These are phyloP conservation scores for Laburnicola sp. DNA, from an alignment of 2,329 filamentous ascomycete species.

Conservation along the genomic window DNA sequence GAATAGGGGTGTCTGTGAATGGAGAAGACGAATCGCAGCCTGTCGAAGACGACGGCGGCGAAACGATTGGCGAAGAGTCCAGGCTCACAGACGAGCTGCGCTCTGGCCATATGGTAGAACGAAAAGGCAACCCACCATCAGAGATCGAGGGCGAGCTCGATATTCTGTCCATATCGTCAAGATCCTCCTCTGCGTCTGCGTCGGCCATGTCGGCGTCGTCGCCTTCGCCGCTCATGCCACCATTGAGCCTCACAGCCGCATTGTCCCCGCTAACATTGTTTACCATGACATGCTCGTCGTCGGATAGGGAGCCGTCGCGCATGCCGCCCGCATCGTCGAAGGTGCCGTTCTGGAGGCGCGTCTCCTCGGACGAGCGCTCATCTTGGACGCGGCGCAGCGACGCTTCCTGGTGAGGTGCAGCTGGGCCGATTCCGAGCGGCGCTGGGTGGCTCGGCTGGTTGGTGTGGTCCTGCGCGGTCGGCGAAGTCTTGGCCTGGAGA, in stretches of 20 bases:
- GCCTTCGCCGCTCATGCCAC: slow-evolving; percentile 38
- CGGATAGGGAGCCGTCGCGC: slow-evolving; percentile 59
- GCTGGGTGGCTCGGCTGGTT: slow-evolving; percentile 57
- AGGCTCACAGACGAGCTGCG: slow-evolving; percentile 50
- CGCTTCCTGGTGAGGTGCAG: slow-evolving; percentile 82
- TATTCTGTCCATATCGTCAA: slow-evolving; percentile 96
- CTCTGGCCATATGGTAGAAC: slow-evolving; percentile 43
- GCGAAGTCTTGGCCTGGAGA: slow-evolving; percentile 79
- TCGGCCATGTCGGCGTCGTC: slow-evolving; percentile 62
- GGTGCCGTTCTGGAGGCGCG: slow-evolving; percentile 61
- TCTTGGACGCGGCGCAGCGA: slow-evolving; percentile 79
- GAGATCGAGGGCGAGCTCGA: slow-evolving; percentile 98
- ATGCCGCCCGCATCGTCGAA: slow-evolving; percentile 48
- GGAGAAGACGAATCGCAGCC: slow-evolving; percentile 48
- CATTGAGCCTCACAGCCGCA: slow-evolving; percentile 40
- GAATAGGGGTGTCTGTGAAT: slow-evolving; percentile 48
- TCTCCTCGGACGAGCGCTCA: slow-evolving; percentile 71
- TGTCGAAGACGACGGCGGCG: slow-evolving; percentile 28
- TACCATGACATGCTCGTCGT: slow-evolving; percentile 55
- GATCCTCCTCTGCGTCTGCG: slow-evolving; percentile 67
- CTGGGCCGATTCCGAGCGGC: slow-evolving; percentile 56
- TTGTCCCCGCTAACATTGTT: slow-evolving; percentile 31
- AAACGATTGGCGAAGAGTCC: slow-evolving; percentile 32
- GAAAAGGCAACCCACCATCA: slow-evolving; percentile 75
- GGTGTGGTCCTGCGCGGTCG: slow-evolving; percentile 81